Evolutionary conservation across 306 rosid species (phyloP).

Genomic region (Lablab purpureus): DNA sequence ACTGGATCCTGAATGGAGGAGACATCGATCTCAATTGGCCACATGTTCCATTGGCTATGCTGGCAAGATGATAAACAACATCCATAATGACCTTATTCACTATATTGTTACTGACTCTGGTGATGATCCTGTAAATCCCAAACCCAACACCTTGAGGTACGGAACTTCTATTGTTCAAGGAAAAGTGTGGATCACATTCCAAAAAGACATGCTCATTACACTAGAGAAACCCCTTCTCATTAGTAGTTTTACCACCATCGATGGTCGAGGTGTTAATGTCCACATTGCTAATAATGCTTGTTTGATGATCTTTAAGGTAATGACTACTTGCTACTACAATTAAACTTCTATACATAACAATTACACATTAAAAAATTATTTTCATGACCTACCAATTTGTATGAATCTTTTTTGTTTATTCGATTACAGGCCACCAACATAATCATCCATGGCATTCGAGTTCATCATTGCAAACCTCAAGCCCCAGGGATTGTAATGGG

Average conservation of each 20-base stretch:
- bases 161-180: background rate
- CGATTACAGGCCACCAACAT: background rate
- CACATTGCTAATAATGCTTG: conserved; percentile 1
- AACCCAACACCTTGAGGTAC: background rate
- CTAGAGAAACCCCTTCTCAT: background rate
- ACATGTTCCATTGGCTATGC: background rate
- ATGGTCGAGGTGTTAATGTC: background rate
- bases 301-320: conserved; percentile 3
- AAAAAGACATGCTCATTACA: background rate
- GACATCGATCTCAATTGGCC: background rate
- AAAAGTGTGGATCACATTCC: background rate
- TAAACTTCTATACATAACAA: background rate
- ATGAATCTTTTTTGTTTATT: background rate
- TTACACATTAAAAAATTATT: background rate
- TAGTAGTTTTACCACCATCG: background rate
- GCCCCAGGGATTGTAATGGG: background rate
- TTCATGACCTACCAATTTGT: background rate
- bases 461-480: conserved; percentile 1
- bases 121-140: conserved; percentile 2
- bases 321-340: background rate
- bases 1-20: background rate
- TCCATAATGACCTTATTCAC: background rate
- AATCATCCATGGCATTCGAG: background rate
- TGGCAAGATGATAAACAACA: background rate
- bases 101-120: background rate